Evolutionary conservation across 495 filamentous ascomycete species (phyloP), one percentile per base, ranked within the genome.

Genomic region (Hypoxylon intermedium): DNA sequence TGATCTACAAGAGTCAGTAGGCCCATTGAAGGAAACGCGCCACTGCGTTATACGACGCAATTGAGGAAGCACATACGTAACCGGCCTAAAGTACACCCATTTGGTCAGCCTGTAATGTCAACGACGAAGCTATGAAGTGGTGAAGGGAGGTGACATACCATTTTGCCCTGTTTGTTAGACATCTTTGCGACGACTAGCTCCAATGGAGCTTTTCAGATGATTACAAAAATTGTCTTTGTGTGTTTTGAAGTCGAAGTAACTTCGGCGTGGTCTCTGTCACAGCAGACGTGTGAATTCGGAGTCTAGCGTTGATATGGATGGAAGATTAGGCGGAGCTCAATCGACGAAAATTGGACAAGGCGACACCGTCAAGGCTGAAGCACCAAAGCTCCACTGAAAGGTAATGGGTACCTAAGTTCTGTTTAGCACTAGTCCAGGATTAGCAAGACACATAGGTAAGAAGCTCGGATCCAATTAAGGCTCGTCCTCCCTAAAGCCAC

Each of bases 81-180:
- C 96, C 96, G 88, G 90, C 87, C 94, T 98, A 84, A 60, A 65
- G 69, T 49, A 47, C 72, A 56, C 67, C 70, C 71, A 67, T 70
- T 67, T 74, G 72, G 87, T 96, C 82, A 96, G 91, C 86, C 79
- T 79, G 77, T 68, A 69, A 75, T 79, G 85, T 89, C 81, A 88
- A 86, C 82, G 75, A 60, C 51, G 65, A 71, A 72, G 74, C 73
- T 72, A 77, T 58, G 53, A 75, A 61, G 62, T 64, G 68, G 56
- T 68, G 51, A 53, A 65, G 61, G 60, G 67, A 53, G 43, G 53
- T 53, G 75, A 85, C 92, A 87, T 81, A 98, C 94, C 94, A 98
- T 98, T 83, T 97, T 97, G 75, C 94, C 94, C 72, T 96, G 91
- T 74, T 95, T 95, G 83, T 97, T 97, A 88, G 96, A 93, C 78